Percentiles rank a stretch among this genome's conserved stretches.
Evolutionary conservation across 176 grass and related monocot species (phyloP).

Genomic region (Triticum monococcum): DNA sequence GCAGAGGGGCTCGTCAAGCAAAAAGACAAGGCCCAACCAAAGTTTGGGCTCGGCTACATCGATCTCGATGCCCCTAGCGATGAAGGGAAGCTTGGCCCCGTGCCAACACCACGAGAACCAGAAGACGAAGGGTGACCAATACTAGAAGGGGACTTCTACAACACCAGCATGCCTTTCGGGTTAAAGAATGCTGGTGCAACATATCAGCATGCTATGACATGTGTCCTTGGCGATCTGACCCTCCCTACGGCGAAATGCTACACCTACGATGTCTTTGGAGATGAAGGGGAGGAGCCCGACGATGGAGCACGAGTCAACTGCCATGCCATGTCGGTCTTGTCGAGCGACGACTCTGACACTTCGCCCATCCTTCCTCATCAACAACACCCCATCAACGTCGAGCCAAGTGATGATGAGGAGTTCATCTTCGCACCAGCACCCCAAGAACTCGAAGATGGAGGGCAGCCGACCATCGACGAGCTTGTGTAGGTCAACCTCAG

Average conservation of each 20-base stretch:
- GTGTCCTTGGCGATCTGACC: not conserved
- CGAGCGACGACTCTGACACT: fast-evolving
- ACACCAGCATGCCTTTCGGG: not conserved
- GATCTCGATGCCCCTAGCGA: too few species aligned
- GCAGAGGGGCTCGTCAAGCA: not conserved
- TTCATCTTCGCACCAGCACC: too few species aligned
- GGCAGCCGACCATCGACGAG: too few species aligned
- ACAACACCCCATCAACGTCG: too few species aligned
- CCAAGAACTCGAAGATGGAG: too few species aligned
- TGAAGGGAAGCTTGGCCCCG: too few species aligned
- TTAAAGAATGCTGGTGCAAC: not conserved
- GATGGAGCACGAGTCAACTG: too few species aligned
- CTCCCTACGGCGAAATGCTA: not conserved
- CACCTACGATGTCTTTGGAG: not conserved
- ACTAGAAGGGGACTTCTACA: not conserved
- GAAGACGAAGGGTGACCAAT: not conserved
- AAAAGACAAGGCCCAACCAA: not conserved
- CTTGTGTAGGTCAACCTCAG: too few species aligned
- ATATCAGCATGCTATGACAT: not conserved
- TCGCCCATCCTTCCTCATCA: too few species aligned
- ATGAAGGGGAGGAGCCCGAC: not conserved
- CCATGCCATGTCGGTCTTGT: too few species aligned
- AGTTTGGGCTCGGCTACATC: not conserved
- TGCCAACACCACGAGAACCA: not conserved
- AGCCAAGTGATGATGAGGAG: too few species aligned